Conservation (phyloP, 306 rosid genomes). For the Rosa chinensis region DNA sequence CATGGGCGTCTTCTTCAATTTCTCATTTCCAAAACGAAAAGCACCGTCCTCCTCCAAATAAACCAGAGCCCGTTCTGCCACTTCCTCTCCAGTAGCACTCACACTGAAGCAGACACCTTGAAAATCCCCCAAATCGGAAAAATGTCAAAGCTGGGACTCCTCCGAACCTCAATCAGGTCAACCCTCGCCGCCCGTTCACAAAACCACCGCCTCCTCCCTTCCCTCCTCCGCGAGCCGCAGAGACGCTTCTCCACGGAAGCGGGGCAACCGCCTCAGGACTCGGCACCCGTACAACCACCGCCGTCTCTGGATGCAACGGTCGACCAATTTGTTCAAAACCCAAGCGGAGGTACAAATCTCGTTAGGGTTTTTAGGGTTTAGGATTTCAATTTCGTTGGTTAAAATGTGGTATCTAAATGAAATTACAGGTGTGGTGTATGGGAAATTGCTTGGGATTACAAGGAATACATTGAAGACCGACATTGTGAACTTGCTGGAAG, state of each 20-base stretch:
- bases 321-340: constrained; percentile 30
- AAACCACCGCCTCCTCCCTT: constrained; percentile 29
- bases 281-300: background rate
- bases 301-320: constrained; percentile 27
- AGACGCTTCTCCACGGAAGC: constrained; percentile 62
- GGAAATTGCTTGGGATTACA: constrained; percentile 40
- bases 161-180: constrained; percentile 51
- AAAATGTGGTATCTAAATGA: background rate
- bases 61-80: background rate
- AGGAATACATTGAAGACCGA: constrained; percentile 68
- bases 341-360: constrained; percentile 35
- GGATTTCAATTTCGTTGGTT: background rate
- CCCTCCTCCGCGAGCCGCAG: constrained; percentile 23
- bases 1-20: background rate
- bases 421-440: constrained; percentile 50
- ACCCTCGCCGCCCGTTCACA: constrained; percentile 23
- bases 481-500: constrained; percentile 59
- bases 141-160: constrained; percentile 49
- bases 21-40: background rate
- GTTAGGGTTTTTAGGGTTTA: background rate
- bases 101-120: background rate
- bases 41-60: background rate
- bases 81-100: background rate
- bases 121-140: background rate
- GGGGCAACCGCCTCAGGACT: constrained; percentile 30